Percentiles rank a stretch among this genome's conserved stretches.
Evolutionary conservation across 2,329 filamentous ascomycete species (phyloP).

Genomic region (Colletotrichum destructivum): DNA sequence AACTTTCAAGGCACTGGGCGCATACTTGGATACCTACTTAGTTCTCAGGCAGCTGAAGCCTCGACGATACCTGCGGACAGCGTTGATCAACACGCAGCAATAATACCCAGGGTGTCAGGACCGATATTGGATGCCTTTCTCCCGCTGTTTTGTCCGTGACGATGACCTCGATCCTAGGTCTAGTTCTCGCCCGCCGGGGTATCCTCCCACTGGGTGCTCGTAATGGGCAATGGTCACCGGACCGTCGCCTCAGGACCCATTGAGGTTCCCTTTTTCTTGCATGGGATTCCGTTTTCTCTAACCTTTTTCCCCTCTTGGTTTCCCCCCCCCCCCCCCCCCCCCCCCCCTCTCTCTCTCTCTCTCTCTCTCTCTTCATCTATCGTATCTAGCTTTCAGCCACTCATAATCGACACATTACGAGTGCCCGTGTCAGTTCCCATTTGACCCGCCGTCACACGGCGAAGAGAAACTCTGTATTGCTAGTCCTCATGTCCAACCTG

Average conservation of each 20-base stretch:
- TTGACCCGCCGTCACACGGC: neutral
- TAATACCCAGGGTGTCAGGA: too few relatives aligned
- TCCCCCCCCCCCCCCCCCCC: too few relatives aligned
- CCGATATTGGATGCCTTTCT: too few relatives aligned
- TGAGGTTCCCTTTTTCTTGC: constrained; percentile 20
- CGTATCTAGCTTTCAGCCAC: constrained; percentile 21
- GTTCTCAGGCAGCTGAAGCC: constrained; percentile 3
- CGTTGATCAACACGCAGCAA: neutral
- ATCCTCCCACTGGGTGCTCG: neutral
- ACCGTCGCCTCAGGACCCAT: constrained; percentile 11
- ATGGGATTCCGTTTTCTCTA: neutral
- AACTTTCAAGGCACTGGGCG: neutral
- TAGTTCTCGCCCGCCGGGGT: neutral
- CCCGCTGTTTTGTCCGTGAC: neutral
- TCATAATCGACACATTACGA: constrained; percentile 38
- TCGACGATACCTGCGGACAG: neutral
- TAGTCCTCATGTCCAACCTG: neutral
- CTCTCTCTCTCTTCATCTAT: too few relatives aligned
- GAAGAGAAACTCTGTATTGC: neutral
- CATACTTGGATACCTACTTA: too few relatives aligned
- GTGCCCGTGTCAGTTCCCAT: constrained; percentile 32
- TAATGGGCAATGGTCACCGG: neutral
- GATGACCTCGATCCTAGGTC: neutral
- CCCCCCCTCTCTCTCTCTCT: too few relatives aligned
- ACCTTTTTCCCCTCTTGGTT: too few relatives aligned